Conservation (phyloP, 2,329 filamentous ascomycete species). For the Talaromyces sp. region DNA sequence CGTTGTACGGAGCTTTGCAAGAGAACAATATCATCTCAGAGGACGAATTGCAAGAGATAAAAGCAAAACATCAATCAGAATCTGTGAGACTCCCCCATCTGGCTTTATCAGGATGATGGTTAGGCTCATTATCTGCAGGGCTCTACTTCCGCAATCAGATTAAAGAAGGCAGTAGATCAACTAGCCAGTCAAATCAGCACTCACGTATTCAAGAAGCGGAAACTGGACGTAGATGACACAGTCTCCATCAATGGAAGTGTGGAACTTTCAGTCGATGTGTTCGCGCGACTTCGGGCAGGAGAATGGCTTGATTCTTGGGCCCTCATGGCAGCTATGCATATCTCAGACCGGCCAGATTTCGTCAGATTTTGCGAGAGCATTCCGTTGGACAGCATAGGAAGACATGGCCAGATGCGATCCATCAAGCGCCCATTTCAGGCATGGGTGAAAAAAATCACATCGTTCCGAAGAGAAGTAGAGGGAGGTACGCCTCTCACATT, state of each 20-base stretch:
- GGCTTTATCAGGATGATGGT: too few relatives aligned
- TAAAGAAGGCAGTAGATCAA: neutral
- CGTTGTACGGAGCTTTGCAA: neutral
- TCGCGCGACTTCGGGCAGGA: neutral
- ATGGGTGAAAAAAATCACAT: neutral
- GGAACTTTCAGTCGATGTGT: neutral
- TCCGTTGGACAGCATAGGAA: neutral
- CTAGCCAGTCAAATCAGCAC: neutral
- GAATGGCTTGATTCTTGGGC: neutral
- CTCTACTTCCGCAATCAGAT: neutral
- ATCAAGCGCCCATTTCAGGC: neutral
- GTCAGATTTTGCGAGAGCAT: neutral
- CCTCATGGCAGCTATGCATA: conserved; percentile 1
- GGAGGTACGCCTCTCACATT: neutral
- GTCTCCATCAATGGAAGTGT: neutral
- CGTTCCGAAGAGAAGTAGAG: neutral
- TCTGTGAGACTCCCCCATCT: neutral
- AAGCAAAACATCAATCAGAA: conserved; percentile 19
- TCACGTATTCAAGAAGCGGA: neutral
- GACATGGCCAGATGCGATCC: neutral
- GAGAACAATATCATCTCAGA: conserved; percentile 17
- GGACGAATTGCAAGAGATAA: conserved; percentile 21
- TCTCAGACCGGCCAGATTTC: neutral
- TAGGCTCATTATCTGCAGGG: too few relatives aligned
- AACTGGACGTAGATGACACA: neutral